Evolutionary conservation across 2,329 filamentous ascomycete species (phyloP), one percentile per base, ranked within the genome.

Genomic region (Neonectria sp.): DNA sequence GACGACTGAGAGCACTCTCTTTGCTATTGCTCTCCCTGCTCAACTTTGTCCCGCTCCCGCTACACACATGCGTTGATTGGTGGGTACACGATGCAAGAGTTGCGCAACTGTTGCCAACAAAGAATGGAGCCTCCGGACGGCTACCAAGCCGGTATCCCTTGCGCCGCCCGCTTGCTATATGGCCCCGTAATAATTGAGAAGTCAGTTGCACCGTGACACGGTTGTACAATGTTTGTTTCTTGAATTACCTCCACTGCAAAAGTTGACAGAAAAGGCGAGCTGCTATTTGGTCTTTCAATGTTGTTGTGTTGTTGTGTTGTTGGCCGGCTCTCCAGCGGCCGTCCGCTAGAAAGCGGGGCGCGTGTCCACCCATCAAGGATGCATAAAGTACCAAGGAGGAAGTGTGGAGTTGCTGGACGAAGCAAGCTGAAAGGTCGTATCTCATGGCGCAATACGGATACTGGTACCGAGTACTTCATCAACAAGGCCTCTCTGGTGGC

Each of bases 341-440:
- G 61, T 55, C 48, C 52, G 52, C 52, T 61, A 58, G 61, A 61
- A 43, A 57, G 67, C 63, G 72, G 72, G 71, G 69, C 33, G 58
- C 49, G 65, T 72, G 45, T 62, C 51, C 52, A 63, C 58, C 58
- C 31, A 48, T 24, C 58, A 60, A 58, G 63, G 63, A 55, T 66
- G 58, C 55, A 56, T 61, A 63, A 57, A 64, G 61, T 60, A 63
- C 69, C 43, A 73, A 74, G 57, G 57, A 68, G 64, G 73, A 71
- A 75, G 67, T 70, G 73, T 75, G 70, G 67, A 70, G 70, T 68
- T 61, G 63, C 67, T 61, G 63, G 59, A 58, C 60, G 51, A 69
- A 73, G 65, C 70, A 69, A 75, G 72, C 69, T 75, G 73, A 75
- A 73, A 69, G 55, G 58, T 9, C 45, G 35, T 58, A 58, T 48